phyloP scores from a whole-genome alignment of 2,329 filamentous ascomycete species.

The Thelonectria blattea region DNA sequence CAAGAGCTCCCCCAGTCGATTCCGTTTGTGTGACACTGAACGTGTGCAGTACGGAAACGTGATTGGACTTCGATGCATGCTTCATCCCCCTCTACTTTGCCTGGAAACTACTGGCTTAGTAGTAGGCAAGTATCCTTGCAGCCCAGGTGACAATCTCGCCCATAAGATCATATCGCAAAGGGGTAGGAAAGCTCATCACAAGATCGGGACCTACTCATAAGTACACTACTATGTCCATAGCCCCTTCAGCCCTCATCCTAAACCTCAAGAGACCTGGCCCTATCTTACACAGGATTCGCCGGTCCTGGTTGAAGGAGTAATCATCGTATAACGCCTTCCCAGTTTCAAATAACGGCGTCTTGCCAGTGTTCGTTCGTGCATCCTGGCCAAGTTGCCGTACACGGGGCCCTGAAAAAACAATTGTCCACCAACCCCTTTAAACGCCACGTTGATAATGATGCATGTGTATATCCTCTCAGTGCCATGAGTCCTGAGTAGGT shows the following conservation, averaged over 20 bases:
- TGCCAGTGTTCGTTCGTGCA: neutral
- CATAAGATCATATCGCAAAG: too few species aligned
- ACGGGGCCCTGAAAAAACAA: neutral
- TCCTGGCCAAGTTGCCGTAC: neutral
- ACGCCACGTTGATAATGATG: constrained; percentile 17
- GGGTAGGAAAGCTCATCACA: too few species aligned
- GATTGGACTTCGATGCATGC: too few species aligned
- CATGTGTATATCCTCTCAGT: constrained; percentile 15
- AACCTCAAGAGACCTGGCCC: constrained; percentile 8
- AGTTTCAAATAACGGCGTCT: constrained; percentile 10
- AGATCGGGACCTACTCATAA: neutral
- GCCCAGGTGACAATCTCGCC: too few species aligned
- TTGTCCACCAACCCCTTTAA: constrained; percentile 8
- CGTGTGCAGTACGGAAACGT: too few species aligned
- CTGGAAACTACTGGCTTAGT: too few species aligned
- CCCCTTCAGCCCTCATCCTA: constrained; percentile 1
- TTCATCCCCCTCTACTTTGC: too few species aligned
- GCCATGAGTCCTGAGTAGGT: neutral
- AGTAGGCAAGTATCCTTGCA: too few species aligned
- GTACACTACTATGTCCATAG: constrained; percentile 4
- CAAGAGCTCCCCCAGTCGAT: neutral
- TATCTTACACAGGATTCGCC: constrained; percentile 22
- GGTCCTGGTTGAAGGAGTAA: constrained; percentile 8
- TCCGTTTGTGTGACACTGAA: too few species aligned
- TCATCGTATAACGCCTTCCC: constrained; percentile 6